A percentile compares a stretch with the other conserved stretches of the same genome.
These are phyloP conservation scores for Thraustochytrium sp. DNA, from an alignment of 352 stramenopile species.

Conservation along the genomic window DNA sequence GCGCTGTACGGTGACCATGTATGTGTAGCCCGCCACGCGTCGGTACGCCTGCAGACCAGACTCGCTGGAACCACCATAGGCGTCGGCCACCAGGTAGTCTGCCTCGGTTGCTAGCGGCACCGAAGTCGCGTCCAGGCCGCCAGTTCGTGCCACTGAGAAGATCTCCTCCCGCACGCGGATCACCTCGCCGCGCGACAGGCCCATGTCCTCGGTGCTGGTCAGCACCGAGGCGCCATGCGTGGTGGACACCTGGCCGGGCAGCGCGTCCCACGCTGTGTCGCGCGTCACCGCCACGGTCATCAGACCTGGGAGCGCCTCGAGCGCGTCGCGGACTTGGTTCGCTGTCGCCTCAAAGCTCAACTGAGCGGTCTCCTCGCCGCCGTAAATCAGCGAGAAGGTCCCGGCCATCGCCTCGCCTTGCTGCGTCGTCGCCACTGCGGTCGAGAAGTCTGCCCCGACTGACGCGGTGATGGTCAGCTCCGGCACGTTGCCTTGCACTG, in stretches of 20 bases:
- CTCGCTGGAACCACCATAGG: not conserved
- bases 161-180: slow-evolving; percentile 18
- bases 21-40: not conserved
- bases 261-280: not conserved
- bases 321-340: slow-evolving; percentile 62
- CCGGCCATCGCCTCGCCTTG: slow-evolving; percentile 74
- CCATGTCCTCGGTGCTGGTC: not conserved
- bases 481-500: slow-evolving; percentile 5
- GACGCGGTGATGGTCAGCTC: not conserved
- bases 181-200: not conserved
- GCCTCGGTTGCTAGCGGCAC: not conserved
- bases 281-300: slow-evolving; percentile 55
- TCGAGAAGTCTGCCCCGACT: not conserved
- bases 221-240: not conserved
- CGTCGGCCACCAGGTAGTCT: not conserved
- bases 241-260: not conserved
- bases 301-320: slow-evolving; percentile 56
- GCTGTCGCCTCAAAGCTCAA: slow-evolving; percentile 71
- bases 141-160: slow-evolving; percentile 30
- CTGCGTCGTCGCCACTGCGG: slow-evolving; percentile 63
- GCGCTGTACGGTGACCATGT: not conserved
- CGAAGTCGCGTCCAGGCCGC: not conserved
- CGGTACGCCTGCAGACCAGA: not conserved
- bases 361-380: slow-evolving; percentile 63
- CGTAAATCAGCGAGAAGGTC: slow-evolving; percentile 76